Evolutionary conservation across 208 protist species (phyloP).

Genomic region (Polymyxa betae): DNA sequence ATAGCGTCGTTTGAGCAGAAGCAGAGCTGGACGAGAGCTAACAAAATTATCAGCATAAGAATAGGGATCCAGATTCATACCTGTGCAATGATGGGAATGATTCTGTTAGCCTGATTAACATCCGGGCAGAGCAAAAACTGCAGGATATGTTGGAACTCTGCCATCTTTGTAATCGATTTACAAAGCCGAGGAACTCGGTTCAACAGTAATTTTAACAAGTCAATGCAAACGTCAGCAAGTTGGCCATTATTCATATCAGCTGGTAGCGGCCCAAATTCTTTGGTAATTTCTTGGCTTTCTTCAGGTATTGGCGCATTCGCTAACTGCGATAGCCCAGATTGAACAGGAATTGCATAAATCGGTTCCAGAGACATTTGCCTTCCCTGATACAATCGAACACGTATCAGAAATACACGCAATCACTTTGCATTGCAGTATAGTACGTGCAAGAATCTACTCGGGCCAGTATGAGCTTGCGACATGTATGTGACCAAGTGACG

Average conservation of each 20-base stretch:
- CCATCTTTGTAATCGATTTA: slow-evolving; percentile 49
- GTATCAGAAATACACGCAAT: background rate
- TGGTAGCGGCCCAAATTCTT: slow-evolving; percentile 24
- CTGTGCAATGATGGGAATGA: slow-evolving; percentile 40
- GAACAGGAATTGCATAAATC: background rate
- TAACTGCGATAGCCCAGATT: background rate
- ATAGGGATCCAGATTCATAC: background rate
- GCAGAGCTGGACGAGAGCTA: background rate
- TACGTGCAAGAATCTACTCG: slow-evolving; percentile 20
- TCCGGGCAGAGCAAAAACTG: slow-evolving; percentile 33
- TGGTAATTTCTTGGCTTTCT: background rate
- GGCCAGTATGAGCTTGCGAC: slow-evolving; percentile 26
- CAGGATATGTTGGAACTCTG: slow-evolving; percentile 47
- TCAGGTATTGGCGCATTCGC: background rate
- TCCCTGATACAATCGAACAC: background rate
- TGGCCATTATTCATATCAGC: background rate
- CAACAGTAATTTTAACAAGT: slow-evolving; percentile 45
- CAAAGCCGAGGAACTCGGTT: slow-evolving; percentile 23
- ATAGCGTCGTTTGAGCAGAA: background rate
- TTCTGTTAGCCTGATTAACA: background rate
- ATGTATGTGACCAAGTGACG: slow-evolving; percentile 31
- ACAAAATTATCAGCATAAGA: background rate
- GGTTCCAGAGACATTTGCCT: slow-evolving; percentile 35
- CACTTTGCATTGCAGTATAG: no score
- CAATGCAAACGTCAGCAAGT: slow-evolving; percentile 35